Evolutionary conservation across 129 eudicot species (phyloP).

Genomic region (Flaveria ramosissima): DNA sequence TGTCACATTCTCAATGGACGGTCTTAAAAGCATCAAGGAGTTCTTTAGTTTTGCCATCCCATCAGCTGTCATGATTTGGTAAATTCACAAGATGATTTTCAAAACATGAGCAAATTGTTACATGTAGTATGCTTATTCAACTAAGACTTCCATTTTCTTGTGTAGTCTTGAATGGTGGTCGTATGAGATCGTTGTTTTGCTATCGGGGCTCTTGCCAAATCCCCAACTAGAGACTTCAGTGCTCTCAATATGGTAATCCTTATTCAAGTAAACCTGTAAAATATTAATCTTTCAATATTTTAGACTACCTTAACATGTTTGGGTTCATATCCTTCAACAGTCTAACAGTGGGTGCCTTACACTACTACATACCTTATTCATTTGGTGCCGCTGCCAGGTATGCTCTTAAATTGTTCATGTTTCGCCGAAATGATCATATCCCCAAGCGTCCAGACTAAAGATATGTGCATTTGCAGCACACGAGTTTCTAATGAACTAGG

Average conservation of each 20-base stretch:
- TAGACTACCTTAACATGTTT: background rate
- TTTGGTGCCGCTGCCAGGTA: constrained; percentile 61
- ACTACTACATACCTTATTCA: constrained; percentile 47
- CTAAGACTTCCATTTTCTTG: background rate
- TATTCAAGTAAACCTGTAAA: background rate
- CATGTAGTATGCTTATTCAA: background rate
- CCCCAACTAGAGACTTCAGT: constrained; percentile 66
- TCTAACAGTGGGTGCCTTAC: constrained; percentile 34
- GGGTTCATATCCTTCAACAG: constrained; percentile 31
- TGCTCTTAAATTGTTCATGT: background rate
- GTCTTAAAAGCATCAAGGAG: constrained; percentile 19
- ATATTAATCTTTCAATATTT: background rate
- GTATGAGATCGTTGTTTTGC: constrained; percentile 51
- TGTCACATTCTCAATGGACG: constrained; percentile 27
- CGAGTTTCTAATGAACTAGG: constrained; percentile 42
- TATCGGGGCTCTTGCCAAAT: constrained; percentile 54
- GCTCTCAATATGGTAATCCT: constrained; percentile 61
- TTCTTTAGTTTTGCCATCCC: constrained; percentile 45
- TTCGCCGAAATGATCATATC: background rate
- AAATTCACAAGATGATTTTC: constrained; percentile 12
- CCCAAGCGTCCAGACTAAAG: background rate
- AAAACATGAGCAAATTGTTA: background rate
- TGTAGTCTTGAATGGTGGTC: constrained; percentile 66
- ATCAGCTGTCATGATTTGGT: constrained; percentile 52
- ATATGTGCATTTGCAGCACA: constrained; percentile 27